Percentiles rank a stretch among this genome's conserved stretches.
Conservation (phyloP, 768 basidiomycete genomes). For the Tricholoma hemisulphureum region DNA sequence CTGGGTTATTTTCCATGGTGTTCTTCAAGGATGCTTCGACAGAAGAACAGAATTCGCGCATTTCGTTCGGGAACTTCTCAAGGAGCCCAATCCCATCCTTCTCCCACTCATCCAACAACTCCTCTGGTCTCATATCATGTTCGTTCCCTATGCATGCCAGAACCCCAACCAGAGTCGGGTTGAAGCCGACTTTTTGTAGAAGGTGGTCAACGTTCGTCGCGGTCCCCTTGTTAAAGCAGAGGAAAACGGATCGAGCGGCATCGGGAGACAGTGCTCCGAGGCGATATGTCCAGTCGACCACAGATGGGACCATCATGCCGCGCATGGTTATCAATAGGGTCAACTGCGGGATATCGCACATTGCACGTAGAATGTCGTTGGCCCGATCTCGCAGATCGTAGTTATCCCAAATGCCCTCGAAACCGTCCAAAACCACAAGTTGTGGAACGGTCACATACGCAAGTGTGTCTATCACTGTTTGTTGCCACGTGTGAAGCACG, state of each 20-base stretch:
- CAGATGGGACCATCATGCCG: slow-evolving; percentile 1
- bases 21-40: neutral
- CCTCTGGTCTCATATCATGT: neutral
- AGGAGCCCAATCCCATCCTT: neutral
- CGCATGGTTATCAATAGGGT: slow-evolving; percentile 10
- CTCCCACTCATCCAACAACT: neutral
- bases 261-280: slow-evolving; percentile 1
- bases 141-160: slow-evolving; percentile 8
- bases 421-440: slow-evolving; percentile 7
- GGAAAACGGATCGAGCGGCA: slow-evolving; percentile 5
- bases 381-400: neutral
- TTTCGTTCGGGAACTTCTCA: neutral
- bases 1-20: neutral
- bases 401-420: slow-evolving; percentile 7
- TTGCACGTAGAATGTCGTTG: slow-evolving; percentile 3
- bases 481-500: too few relatives aligned
- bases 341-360: slow-evolving; percentile 3
- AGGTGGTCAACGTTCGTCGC: slow-evolving; percentile 7
- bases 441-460: neutral
- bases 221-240: slow-evolving; percentile 2
- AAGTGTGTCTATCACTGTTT: neutral
- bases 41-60: neutral
- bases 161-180: slow-evolving; percentile 5
- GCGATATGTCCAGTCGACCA: neutral
- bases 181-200: slow-evolving; percentile 4